Evolutionary conservation across 73 alveolate genomes (phyloP).

Genomic region (Paramecium biaurelia): DNA sequence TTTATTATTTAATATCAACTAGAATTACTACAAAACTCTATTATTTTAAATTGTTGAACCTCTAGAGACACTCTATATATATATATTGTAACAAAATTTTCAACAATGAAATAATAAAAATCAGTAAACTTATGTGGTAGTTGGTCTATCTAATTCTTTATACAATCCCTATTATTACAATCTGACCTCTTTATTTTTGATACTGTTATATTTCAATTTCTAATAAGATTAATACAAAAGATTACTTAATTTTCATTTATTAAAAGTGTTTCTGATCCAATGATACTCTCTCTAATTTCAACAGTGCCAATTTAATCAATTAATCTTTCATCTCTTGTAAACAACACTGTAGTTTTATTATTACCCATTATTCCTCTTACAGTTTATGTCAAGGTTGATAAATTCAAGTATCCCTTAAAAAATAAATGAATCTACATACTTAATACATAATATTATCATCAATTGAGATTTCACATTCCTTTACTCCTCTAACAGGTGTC

Average conservation of each 20-base stretch:
- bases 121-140: constrained; percentile 26
- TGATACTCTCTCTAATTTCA: constrained; percentile 21
- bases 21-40: no score
- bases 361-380: not conserved
- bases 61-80: no score
- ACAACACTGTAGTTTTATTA: constrained; percentile 20
- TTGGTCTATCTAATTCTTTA: constrained; percentile 32
- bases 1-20: not conserved
- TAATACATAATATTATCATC: constrained; percentile 79
- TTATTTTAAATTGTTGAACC: no score
- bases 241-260: constrained; percentile 14
- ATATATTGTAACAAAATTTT: not conserved
- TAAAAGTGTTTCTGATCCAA: not conserved
- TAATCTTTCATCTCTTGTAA: constrained; percentile 21
- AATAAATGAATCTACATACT: constrained; percentile 21
- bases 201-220: not conserved
- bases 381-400: not conserved
- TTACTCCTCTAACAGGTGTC: constrained; percentile 84
- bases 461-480: constrained; percentile 77
- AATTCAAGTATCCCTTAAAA: constrained; percentile 2
- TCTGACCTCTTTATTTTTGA: not conserved
- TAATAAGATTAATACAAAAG: not conserved
- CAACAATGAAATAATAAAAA: not conserved
- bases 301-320: constrained; percentile 15
- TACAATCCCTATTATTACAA: not conserved